phyloP scores from a whole-genome alignment of 208 protist genomes.

The Leishmania braziliensis region DNA sequence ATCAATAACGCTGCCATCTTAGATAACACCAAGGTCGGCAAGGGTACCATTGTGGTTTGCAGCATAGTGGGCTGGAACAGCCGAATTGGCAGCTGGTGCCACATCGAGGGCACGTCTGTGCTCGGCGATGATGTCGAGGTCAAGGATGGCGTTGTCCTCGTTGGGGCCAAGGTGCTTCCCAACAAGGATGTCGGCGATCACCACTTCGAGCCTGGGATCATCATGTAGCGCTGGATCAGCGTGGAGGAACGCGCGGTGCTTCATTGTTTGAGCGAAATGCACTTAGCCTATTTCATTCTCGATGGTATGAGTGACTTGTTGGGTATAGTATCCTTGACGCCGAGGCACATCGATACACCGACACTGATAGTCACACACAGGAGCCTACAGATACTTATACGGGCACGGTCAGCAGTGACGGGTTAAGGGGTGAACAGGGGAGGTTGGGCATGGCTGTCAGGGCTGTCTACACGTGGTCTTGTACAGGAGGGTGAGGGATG shows the following conservation, averaged over 20 bases:
- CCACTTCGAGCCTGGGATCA: slow-evolving; percentile 86
- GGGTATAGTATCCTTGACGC: not conserved
- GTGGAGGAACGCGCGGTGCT: not conserved
- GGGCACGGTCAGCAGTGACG: not conserved
- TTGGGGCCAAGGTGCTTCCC: slow-evolving; percentile 93
- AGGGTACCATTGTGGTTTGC: slow-evolving; percentile 77
- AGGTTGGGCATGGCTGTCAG: not conserved
- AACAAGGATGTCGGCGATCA: slow-evolving; percentile 94
- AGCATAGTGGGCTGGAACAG: slow-evolving; percentile 98
- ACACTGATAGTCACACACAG: not conserved
- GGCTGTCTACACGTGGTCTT: not conserved
- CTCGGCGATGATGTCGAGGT: slow-evolving; percentile 96
- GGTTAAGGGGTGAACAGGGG: slow-evolving; percentile 3
- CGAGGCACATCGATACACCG: not conserved
- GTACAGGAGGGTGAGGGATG: not conserved
- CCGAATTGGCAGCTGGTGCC: slow-evolving; percentile 90
- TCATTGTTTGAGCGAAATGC: not conserved
- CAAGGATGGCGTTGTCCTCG: slow-evolving; percentile 90
- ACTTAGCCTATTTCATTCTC: not conserved
- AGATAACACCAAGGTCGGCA: slow-evolving; percentile 78
- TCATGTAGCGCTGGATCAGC: slow-evolving; percentile 81
- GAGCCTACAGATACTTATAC: not conserved
- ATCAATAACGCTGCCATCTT: slow-evolving; percentile 90
- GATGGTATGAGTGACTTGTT: not conserved
- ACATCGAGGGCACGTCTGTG: slow-evolving; percentile 95